Conservation (phyloP, 2,329 filamentous ascomycete species). For the Podosphaera xanthii region DNA sequence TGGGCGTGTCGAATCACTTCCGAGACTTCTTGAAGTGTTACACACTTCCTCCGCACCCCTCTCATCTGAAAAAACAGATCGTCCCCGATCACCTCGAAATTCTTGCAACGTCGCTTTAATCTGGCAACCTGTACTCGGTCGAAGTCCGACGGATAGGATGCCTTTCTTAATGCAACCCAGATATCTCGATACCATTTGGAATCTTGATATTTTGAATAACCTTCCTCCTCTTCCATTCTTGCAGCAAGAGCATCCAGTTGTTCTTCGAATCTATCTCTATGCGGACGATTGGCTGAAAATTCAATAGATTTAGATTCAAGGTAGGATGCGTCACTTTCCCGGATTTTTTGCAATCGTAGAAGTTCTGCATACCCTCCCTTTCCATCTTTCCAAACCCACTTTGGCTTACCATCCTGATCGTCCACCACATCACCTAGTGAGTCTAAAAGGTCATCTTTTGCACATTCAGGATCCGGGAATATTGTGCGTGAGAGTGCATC, state of each 20-base stretch:
- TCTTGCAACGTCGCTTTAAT: neutral
- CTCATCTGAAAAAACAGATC: neutral
- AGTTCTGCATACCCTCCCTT: neutral
- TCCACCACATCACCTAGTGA: neutral
- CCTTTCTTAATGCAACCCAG: neutral
- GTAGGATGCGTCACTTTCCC: neutral
- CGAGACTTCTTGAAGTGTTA: neutral
- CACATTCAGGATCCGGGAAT: neutral
- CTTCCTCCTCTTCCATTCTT: neutral
- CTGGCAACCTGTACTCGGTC: neutral
- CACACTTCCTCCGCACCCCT: neutral
- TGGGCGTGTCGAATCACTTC: neutral
- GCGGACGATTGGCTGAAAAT: neutral
- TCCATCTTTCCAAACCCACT: neutral
- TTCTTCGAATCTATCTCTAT: neutral
- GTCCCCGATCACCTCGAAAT: neutral
- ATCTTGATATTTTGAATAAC: neutral
- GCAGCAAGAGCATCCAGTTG: neutral
- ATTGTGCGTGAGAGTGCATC: too few species aligned
- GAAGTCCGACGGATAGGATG: neutral
- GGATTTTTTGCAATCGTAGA: neutral
- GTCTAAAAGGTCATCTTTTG: neutral
- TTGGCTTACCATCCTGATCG: neutral
- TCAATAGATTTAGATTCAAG: neutral
- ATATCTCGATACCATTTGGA: neutral